Base-by-base conservation (phyloP, 2,329 filamentous ascomycete genomes). In the Colletotrichum incanum region DNA sequence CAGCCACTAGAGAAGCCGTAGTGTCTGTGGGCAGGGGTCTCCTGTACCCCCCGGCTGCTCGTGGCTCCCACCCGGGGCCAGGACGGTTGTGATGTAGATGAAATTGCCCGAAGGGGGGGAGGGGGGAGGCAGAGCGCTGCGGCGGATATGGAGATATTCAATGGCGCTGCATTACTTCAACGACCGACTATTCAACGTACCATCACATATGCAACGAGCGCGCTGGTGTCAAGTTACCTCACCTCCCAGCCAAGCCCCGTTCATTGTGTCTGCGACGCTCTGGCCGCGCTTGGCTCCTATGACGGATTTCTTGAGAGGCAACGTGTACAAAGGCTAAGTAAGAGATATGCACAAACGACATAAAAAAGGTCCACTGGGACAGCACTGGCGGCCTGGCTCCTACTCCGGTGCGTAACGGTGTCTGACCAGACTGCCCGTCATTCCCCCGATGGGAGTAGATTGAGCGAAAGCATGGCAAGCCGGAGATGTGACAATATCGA, bases 91-190 rank as follows among this genome's bases (percentile, higher is more conserved):
- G 78, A 79, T 79, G 80, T 78, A 82, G 81, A 83, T 83, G 79
- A 83, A 84, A 84, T 84, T 84, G 82, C 80, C 82, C 81, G 82
- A 83, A 82, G 78, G 77, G 77, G 78, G 75, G 74, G 8, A 28
- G 16, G 18, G 28, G 28, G 6, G 28, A 31, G 50, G 28, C 9
- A 23, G 61, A 28, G 60, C 20, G 43, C 59, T 47, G 41, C 59
- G 65, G 69, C 69, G 69, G 69, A 26, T 64, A 69, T 64, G 63
- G 71, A 76, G 79, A 79, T 76, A 75, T 60, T 75, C 76, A 79
- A 78, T 77, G 77, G 75, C 75, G 76, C 75, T 76, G 73, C 77
- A 72, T 70, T 70, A 71, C 67, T 65, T 26, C 67, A 65, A 72
- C 64, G 68, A 37, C 52, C 31, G 31, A 37, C 43, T 67, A 68